phyloP scores from a whole-genome alignment of 352 stramenopile genomes.

The Globisporangium acanthophoron region DNA sequence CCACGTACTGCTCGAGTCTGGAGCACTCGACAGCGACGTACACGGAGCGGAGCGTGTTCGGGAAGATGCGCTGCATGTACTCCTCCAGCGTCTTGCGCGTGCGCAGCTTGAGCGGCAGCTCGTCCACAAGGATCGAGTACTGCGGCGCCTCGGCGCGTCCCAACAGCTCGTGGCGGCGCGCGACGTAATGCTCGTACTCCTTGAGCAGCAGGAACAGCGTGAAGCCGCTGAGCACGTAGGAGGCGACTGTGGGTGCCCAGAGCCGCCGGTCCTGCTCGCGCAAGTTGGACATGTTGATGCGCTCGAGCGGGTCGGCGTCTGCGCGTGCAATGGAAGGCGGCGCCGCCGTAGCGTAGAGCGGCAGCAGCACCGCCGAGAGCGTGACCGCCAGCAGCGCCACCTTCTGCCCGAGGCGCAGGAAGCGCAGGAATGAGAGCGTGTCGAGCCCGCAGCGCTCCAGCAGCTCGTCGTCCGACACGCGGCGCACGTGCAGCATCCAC shows the following conservation, averaged over 20 bases:
- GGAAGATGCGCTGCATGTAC: constrained; percentile 74
- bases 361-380: constrained; percentile 57
- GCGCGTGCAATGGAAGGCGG: constrained; percentile 13
- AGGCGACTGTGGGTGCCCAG: constrained; percentile 52
- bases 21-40: constrained; percentile 70
- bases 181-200: constrained; percentile 65
- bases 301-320: constrained; percentile 42
- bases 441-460: constrained; percentile 69
- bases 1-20: constrained; percentile 45
- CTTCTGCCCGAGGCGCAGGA: constrained; percentile 63
- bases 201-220: constrained; percentile 48
- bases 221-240: constrained; percentile 50
- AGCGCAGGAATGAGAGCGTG: constrained; percentile 66
- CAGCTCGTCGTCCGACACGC: constrained; percentile 55
- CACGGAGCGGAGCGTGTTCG: constrained; percentile 45
- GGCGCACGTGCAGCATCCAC: constrained; percentile 44
- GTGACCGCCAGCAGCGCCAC: constrained; percentile 53
- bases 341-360: constrained; percentile 56
- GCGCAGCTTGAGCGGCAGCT: constrained; percentile 55
- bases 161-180: constrained; percentile 53
- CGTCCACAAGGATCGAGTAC: constrained; percentile 73
- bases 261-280: constrained; percentile 36
- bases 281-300: constrained; percentile 79
- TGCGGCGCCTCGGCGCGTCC: constrained; percentile 44
- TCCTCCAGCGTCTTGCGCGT: constrained; percentile 54